Conservation (phyloP, 2,329 filamentous ascomycete genomes). For the Fusarium stilboides region DNA sequence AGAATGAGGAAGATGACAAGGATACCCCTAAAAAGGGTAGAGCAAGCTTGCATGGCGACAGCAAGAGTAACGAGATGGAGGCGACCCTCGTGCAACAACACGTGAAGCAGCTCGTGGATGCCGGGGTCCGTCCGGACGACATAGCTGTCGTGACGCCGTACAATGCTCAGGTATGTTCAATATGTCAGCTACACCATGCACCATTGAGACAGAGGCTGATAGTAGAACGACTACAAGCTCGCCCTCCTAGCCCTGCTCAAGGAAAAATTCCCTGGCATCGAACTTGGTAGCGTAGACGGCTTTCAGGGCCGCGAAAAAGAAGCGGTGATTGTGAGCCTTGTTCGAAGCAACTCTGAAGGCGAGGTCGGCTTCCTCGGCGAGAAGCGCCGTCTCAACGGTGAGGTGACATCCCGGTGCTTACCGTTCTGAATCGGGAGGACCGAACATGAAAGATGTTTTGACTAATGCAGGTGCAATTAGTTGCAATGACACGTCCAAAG, state of each 20-base stretch:
- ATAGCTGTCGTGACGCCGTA: conserved; percentile 97
- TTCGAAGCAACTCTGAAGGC: conserved; percentile 87
- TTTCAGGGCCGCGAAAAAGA: conserved; percentile 99
- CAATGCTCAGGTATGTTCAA: conserved; percentile 81
- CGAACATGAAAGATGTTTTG: conserved; percentile 18
- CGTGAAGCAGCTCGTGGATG: conserved; percentile 80
- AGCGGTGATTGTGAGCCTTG: conserved; percentile 92
- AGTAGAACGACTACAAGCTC: conserved; percentile 66
- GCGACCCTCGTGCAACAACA: conserved; percentile 85
- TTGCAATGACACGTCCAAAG: conserved; percentile 96
- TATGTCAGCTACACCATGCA: conserved; percentile 18
- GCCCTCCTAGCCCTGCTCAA: conserved; percentile 85
- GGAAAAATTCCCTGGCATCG: conserved; percentile 85
- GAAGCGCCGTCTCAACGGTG: conserved; percentile 92
- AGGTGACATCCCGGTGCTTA: conserved; percentile 52
- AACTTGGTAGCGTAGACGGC: conserved; percentile 96
- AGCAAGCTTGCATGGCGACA: conserved; percentile 67
- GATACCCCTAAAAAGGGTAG: conserved; percentile 61
- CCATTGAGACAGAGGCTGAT: conserved; percentile 33
- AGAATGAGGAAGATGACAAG: conserved; percentile 79
- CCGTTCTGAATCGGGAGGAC: conserved; percentile 7
- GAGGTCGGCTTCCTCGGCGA: conserved; percentile 96
- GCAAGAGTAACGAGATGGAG: conserved; percentile 94
- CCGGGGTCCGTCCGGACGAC: conserved; percentile 85
- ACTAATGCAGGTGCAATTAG: conserved; percentile 70